Evolutionary conservation across 169 alveolate species (phyloP).

Genomic region (Eimeria sp.): DNA sequence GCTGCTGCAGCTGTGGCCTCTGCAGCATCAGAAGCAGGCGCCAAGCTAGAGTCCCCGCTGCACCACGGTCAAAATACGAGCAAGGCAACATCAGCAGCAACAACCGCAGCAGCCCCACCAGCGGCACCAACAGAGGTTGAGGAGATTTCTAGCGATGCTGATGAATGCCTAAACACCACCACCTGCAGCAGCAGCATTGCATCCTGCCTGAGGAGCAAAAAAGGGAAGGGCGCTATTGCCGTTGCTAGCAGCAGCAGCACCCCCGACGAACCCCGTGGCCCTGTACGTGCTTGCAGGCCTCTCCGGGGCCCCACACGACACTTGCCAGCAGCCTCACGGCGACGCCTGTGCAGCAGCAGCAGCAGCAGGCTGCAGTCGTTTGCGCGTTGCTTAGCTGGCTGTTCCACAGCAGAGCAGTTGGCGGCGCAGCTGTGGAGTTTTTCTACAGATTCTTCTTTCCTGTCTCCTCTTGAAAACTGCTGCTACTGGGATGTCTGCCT

Average conservation of each 20-base stretch:
- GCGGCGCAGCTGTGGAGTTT: not conserved
- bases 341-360: constrained; percentile 47
- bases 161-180: not conserved
- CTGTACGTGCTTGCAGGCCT: not conserved
- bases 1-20: constrained; percentile 55
- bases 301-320: not conserved
- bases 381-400: not conserved
- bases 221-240: not conserved
- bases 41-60: not conserved
- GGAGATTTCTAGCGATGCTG: not conserved
- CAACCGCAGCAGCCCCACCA: not conserved
- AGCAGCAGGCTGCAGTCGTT: constrained; percentile 27
- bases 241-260: constrained; percentile 54
- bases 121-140: not conserved
- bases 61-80: not conserved
- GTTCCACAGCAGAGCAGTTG: constrained; percentile 36
- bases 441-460: not conserved
- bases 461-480: not conserved
- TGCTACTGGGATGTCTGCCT: constrained; percentile 49
- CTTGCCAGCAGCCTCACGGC: not conserved
- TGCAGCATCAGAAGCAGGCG: constrained; percentile 62
- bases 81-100: constrained; percentile 9
- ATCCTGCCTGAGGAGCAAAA: not conserved
- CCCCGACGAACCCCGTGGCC: not conserved
- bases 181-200: constrained; percentile 8